phyloP scores from a whole-genome alignment of 768 basidiomycete genomes.

The Amanita jacksonii region DNA sequence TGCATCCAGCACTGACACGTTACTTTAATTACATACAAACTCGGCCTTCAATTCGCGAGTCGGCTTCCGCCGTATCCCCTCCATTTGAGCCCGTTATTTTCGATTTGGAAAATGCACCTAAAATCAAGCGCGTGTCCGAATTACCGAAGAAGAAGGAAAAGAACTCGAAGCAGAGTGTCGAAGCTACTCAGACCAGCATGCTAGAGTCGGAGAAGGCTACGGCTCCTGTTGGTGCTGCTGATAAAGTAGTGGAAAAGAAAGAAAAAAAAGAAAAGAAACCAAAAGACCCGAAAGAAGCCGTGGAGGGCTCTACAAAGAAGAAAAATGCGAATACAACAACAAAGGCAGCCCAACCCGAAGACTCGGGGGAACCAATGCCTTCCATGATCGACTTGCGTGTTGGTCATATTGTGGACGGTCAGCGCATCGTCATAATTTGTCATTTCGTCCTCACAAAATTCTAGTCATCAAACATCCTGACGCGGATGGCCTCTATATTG shows the following conservation, averaged over 20 bases:
- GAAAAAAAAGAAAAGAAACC: constrained; percentile 51
- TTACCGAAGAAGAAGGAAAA: constrained; percentile 75
- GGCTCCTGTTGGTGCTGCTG: constrained; percentile 16
- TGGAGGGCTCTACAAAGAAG: constrained; percentile 27
- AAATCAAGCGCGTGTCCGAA: constrained; percentile 60
- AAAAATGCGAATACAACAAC: constrained; percentile 28
- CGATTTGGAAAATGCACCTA: constrained; percentile 70
- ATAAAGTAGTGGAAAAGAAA: constrained; percentile 30
- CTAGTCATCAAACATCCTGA: constrained; percentile 94
- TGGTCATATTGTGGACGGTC: constrained; percentile 86
- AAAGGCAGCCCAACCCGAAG: constrained; percentile 43
- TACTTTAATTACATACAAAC: constrained; percentile 95
- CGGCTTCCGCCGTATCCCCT: constrained; percentile 39
- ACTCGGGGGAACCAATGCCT: constrained; percentile 76
- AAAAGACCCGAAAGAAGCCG: constrained; percentile 39
- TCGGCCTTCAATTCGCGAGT: constrained; percentile 47
- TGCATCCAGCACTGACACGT: constrained; percentile 75
- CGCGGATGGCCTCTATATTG: constrained; percentile 94
- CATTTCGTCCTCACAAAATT: background rate
- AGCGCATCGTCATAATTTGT: constrained; percentile 16
- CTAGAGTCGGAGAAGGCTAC: constrained; percentile 18
- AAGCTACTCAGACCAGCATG: constrained; percentile 16
- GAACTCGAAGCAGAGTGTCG: constrained; percentile 25
- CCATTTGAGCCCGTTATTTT: constrained; percentile 52
- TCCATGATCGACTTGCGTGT: constrained; percentile 97